phyloP scores from a whole-genome alignment of 1,284 basidiomycete species.

The Apiotrichum gamsii region DNA sequence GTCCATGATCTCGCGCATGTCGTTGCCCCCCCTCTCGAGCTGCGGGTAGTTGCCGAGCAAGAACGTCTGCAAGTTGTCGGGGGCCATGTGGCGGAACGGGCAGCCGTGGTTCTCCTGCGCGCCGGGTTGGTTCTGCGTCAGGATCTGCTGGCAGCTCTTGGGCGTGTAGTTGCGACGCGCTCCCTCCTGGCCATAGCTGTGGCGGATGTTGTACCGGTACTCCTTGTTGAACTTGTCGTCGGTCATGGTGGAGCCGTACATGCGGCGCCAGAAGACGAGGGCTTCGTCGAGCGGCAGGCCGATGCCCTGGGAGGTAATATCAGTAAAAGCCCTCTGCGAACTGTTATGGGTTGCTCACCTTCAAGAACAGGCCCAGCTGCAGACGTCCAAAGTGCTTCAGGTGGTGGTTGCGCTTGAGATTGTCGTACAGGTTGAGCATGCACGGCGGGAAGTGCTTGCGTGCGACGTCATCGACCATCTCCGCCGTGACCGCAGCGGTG shows the following conservation, averaged over 20 bases:
- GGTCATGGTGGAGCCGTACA: constrained; percentile 64
- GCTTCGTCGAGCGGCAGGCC: constrained; percentile 95
- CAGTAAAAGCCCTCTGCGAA: constrained; percentile 5
- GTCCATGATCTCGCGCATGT: constrained; percentile 80
- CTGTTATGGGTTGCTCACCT: constrained; percentile 53
- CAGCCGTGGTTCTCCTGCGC: constrained; percentile 79
- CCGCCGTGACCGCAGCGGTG: constrained; percentile 67
- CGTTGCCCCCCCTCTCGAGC: constrained; percentile 57
- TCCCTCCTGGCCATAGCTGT: constrained; percentile 91
- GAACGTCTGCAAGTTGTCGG: constrained; percentile 74
- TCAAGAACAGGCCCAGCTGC: constrained; percentile 91
- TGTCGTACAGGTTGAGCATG: constrained; percentile 86
- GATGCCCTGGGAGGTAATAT: constrained; percentile 59
- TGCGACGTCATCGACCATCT: constrained; percentile 87
- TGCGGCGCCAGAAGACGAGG: constrained; percentile 84
- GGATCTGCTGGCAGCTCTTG: constrained; percentile 87
- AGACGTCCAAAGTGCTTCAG: constrained; percentile 88
- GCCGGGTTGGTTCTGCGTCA: constrained; percentile 68
- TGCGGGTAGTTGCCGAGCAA: constrained; percentile 62
- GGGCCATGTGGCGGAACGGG: constrained; percentile 86
- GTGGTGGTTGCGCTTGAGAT: constrained; percentile 70
- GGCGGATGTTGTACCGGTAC: constrained; percentile 95
- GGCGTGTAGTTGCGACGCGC: constrained; percentile 91
- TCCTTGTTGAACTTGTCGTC: constrained; percentile 99
- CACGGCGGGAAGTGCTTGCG: constrained; percentile 89